Percentiles rank a stretch among this genome's conserved stretches.
These are phyloP conservation scores for Sporothrix globosa DNA, from an alignment of 2,329 filamentous ascomycete genomes.

Conservation along the genomic window DNA sequence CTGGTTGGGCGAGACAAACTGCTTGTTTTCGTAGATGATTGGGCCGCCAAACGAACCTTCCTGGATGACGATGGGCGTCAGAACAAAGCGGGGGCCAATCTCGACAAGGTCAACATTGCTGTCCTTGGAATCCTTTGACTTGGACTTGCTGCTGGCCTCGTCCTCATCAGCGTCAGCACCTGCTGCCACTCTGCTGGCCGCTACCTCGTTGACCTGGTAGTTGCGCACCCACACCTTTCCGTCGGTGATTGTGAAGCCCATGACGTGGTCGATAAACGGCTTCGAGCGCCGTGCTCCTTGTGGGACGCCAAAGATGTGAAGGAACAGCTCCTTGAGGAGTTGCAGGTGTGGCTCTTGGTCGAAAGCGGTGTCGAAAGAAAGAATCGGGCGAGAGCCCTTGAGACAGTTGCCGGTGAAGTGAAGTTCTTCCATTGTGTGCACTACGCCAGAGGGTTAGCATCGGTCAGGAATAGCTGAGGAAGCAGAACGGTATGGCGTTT, in stretches of 20 bases:
- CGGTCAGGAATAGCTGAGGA: background rate
- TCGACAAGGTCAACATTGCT: constrained; percentile 85
- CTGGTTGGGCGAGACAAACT: constrained; percentile 96
- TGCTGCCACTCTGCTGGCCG: constrained; percentile 57
- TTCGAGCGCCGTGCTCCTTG: constrained; percentile 86
- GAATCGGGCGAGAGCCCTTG: constrained; percentile 86
- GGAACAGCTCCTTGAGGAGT: constrained; percentile 86
- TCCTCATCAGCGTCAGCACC: constrained; percentile 32
- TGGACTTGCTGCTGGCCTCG: constrained; percentile 36
- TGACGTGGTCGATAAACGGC: constrained; percentile 93
- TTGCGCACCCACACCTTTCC: constrained; percentile 95
- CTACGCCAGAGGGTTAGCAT: constrained; percentile 44
- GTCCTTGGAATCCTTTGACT: constrained; percentile 62
- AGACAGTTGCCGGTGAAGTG: constrained; percentile 97
- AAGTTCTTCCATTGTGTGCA: constrained; percentile 96
- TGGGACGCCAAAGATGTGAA: constrained; percentile 89
- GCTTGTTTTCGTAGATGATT: constrained; percentile 97
- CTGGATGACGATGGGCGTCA: constrained; percentile 92
- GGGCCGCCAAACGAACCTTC: constrained; percentile 95
- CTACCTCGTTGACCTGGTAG: constrained; percentile 88
- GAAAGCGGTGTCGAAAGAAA: constrained; percentile 90
- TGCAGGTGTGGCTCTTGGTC: constrained; percentile 77
- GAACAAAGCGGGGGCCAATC: constrained; percentile 89
- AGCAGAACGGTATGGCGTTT: background rate
- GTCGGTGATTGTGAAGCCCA: constrained; percentile 87